Percentiles rank a stretch among this genome's conserved stretches.
Evolutionary conservation across 169 alveolate species (phyloP).

Genomic region (Plasmodium reichenowi): DNA sequence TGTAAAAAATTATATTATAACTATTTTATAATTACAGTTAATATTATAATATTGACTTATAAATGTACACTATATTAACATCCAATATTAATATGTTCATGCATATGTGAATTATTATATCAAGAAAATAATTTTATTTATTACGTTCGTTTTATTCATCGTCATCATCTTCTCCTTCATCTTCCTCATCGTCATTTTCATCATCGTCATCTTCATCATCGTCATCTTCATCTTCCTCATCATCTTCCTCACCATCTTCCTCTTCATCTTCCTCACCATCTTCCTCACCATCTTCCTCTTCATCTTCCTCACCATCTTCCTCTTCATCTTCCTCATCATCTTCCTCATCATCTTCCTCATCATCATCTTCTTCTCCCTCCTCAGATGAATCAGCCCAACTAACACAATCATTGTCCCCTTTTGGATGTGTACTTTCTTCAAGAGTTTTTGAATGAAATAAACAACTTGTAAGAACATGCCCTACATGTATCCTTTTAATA

Average conservation of each 20-base stretch:
- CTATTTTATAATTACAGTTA: no score
- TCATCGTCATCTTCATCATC: not conserved
- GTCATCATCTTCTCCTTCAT: not conserved
- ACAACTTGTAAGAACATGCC: conserved; percentile 48
- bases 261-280: conserved; percentile 16
- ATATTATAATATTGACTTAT: no score
- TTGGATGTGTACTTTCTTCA: conserved; percentile 4
- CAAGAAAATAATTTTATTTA: not conserved
- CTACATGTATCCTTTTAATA: conserved; percentile 49
- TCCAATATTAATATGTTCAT: no score
- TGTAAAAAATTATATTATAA: no score
- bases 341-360: not conserved
- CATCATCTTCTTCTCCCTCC: conserved; percentile 2
- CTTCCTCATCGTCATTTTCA: not conserved
- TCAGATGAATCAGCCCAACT: conserved; percentile 25
- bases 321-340: conserved; percentile 26
- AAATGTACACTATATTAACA: no score
- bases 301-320: not conserved
- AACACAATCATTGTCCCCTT: conserved; percentile 6
- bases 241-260: conserved; percentile 14
- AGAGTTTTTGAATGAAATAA: conserved; percentile 32
- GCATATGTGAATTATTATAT: no score
- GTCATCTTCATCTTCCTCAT: not conserved
- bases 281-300: conserved; percentile 4
- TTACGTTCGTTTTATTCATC: not conserved